Evolutionary conservation across 306 rosid genomes (phyloP), one percentile per base, ranked within the genome.

Genomic region (Adenanthera pavonina): DNA sequence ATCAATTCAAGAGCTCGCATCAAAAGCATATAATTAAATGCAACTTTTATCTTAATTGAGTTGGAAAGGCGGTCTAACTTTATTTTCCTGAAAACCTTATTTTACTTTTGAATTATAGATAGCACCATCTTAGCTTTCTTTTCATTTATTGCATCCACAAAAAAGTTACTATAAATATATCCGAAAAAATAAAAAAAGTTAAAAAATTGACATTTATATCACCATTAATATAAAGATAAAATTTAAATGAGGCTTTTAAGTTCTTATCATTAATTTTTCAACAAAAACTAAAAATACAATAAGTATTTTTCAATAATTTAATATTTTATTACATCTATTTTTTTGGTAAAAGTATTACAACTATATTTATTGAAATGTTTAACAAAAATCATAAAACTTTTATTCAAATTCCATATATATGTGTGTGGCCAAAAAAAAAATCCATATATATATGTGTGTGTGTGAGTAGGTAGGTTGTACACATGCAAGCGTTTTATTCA

Each of bases 21-120:
- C 30, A 40, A 71, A 78, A 43, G 69, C 19, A 56, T 12, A 5
- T 78, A 62, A 71, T 62, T 77, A 64, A 77, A 17, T 57, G 20
- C 47, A 13, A 38, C 72, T 33, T 46, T 77, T 62, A 17, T 51
- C 35, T 77, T 77, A 52, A 72, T 78, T 72, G 69, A 78, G 75
- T 72, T 25, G 34, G 17, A 64, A 83, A 77, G 75, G 70, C 19
- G 54, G 64, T 53, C 75, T 68, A 25, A 61, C 72, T 77, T 76
- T n/a, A 19, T 38, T 76, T 74, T 25, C 36, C 11, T 74, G 47
- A 71, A 34, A 12, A 11, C 61, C 60, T 71, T 75, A n/a, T 8
- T 76, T 43, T 30, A 60, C 44, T 76, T 76, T 76, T 59, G 69
- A 46, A 46, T 62, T 62, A 8, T 47, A n/a, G 30, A 47, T 36